Percentiles rank a stretch among this genome's conserved stretches.
Conservation (phyloP, 768 basidiomycete genomes). For the Ramaria sp. region DNA sequence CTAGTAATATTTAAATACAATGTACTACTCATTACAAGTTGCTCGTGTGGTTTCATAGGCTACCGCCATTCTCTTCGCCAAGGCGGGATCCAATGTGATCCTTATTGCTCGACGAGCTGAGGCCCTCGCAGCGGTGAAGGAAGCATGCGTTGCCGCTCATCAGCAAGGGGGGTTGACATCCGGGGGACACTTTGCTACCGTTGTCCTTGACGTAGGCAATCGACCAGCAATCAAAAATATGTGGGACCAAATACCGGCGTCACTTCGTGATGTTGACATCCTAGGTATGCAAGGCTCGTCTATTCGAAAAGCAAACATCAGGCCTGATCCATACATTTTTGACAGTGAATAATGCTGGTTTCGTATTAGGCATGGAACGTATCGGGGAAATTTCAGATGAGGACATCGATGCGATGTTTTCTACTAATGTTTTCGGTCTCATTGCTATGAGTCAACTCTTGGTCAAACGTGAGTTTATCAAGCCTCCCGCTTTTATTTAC, state of each 20-base stretch:
- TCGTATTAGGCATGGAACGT: slow-evolving; percentile 78
- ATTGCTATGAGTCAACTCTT: slow-evolving; percentile 75
- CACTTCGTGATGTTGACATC: slow-evolving; percentile 68
- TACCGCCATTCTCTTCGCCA: slow-evolving; percentile 82
- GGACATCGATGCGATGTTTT: slow-evolving; percentile 78
- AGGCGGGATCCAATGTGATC: slow-evolving; percentile 84
- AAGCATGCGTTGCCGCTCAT: slow-evolving; percentile 58
- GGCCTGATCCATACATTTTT: background rate
- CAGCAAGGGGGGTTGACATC: slow-evolving; percentile 58
- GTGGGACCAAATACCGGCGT: slow-evolving; percentile 58
- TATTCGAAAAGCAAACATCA: background rate
- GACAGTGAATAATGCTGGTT: slow-evolving; percentile 74
- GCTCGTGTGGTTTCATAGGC: slow-evolving; percentile 36
- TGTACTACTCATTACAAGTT: background rate
- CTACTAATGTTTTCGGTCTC: slow-evolving; percentile 66
- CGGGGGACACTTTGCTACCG: slow-evolving; percentile 66
- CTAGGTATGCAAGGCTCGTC: slow-evolving; percentile 43
- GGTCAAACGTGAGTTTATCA: slow-evolving; percentile 26
- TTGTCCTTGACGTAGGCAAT: slow-evolving; percentile 77
- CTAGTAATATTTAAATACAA: background rate
- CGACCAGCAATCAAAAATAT: slow-evolving; percentile 58
- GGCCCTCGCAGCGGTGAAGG: slow-evolving; percentile 57
- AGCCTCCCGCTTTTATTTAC: background rate
- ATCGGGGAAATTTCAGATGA: slow-evolving; percentile 71
- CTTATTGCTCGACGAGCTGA: slow-evolving; percentile 73